These are phyloP conservation scores for Platismatia glauca DNA, from an alignment of 495 filamentous ascomycete genomes.

Conservation along the genomic window DNA sequence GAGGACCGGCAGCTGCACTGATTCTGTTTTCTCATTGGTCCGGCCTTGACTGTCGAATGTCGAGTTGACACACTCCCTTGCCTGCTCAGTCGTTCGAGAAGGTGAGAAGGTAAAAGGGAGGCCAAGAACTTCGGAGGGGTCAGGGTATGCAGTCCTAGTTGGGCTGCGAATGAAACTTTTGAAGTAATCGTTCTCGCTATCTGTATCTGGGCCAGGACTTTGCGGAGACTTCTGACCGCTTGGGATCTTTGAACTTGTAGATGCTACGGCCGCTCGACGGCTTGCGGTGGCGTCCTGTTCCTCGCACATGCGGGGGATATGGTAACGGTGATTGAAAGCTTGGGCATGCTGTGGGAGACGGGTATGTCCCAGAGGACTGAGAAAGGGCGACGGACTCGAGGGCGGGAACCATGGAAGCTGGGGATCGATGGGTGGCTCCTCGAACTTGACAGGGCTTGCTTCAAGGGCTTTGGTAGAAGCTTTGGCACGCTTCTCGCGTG, in stretches of 20 bases:
- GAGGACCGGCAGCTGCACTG: slow-evolving; percentile 36
- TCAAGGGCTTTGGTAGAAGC: neutral
- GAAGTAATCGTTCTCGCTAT: slow-evolving; percentile 13
- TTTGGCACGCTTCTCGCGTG: slow-evolving; percentile 4
- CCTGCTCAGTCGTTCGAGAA: neutral
- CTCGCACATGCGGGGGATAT: slow-evolving; percentile 31
- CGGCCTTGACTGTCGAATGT: slow-evolving; percentile 25
- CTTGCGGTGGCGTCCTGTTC: neutral
- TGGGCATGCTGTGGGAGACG: slow-evolving; percentile 2
- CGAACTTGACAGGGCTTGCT: slow-evolving; percentile 5
- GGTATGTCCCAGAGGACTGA: neutral
- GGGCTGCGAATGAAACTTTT: slow-evolving; percentile 11
- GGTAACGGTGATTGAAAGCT: slow-evolving; percentile 23
- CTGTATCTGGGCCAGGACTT: neutral
- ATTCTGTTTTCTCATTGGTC: slow-evolving; percentile 34
- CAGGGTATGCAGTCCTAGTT: slow-evolving; percentile 16
- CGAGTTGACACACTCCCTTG: neutral
- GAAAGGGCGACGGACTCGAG: slow-evolving; percentile 2
- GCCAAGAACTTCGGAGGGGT: slow-evolving; percentile 11
- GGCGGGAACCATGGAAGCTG: slow-evolving; percentile 12
- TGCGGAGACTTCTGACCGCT: neutral
- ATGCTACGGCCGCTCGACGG: neutral
- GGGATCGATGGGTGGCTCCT: slow-evolving; percentile 20
- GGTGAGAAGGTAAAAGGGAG: neutral
- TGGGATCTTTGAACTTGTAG: neutral